Conservation (phyloP, 179 eudicot genomes). For the Corrigiola litoralis region DNA sequence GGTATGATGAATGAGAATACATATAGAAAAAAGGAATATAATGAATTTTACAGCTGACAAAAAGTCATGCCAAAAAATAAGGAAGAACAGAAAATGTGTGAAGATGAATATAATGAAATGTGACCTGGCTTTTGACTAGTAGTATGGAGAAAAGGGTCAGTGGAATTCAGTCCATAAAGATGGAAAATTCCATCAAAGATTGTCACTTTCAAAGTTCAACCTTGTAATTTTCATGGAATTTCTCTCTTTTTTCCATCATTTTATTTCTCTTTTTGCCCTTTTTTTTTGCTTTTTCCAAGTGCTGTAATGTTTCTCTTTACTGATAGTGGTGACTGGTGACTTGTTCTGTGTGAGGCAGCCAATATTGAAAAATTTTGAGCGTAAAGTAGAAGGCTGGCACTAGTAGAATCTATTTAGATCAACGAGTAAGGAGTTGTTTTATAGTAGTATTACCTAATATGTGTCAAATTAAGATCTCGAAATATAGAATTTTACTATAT, state of each 20-base stretch:
- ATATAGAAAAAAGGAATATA: neutral
- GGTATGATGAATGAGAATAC: neutral
- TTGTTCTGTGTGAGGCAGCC: conserved; percentile 6
- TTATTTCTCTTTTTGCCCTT: neutral
- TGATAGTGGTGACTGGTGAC: neutral
- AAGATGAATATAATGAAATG: conserved; percentile 6
- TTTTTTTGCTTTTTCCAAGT: neutral
- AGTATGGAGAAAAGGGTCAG: neutral
- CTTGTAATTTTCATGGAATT: conserved; percentile 19
- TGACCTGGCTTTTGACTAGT: neutral
- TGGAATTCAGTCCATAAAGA: neutral
- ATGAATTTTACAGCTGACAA: neutral
- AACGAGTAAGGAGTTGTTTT: no score
- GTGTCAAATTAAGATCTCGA: no score
- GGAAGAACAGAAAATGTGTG: conserved; percentile 20
- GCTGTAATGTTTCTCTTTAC: neutral
- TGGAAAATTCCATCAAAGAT: conserved; percentile 9
- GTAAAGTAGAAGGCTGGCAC: no score
- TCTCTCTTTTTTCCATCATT: neutral
- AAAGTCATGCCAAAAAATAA: neutral
- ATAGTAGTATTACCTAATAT: no score
- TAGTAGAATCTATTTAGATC: no score
- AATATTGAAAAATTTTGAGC: neutral
- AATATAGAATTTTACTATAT: no score
- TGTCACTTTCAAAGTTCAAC: conserved; percentile 3